phyloP scores from a whole-genome alignment of 2,329 filamentous ascomycete genomes.

The Penicillium expansum region DNA sequence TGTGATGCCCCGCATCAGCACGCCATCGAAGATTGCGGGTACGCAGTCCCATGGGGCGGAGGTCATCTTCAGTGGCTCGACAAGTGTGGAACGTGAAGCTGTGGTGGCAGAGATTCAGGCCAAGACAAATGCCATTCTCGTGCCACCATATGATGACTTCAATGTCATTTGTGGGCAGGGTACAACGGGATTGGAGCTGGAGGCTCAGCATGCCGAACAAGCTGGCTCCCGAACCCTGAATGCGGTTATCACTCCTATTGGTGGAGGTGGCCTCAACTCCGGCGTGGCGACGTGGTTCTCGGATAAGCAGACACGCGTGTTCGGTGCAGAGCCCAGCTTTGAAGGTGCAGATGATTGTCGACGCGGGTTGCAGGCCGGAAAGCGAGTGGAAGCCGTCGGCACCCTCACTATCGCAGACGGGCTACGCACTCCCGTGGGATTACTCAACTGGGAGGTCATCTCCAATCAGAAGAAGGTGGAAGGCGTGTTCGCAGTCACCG shows the following conservation, averaged over 20 bases:
- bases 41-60: slow-evolving; percentile 74
- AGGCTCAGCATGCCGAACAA: slow-evolving; percentile 64
- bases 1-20: slow-evolving; percentile 85
- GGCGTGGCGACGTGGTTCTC: slow-evolving; percentile 73
- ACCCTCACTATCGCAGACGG: slow-evolving; percentile 86
- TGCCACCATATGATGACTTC: slow-evolving; percentile 90
- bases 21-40: slow-evolving; percentile 81
- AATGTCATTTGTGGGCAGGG: slow-evolving; percentile 91
- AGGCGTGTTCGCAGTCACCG: slow-evolving; percentile 70
- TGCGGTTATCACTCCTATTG: slow-evolving; percentile 77
- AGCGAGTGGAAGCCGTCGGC: slow-evolving; percentile 65
- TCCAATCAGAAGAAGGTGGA: slow-evolving; percentile 67
- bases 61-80: slow-evolving; percentile 79
- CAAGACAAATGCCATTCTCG: slow-evolving; percentile 70
- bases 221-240: slow-evolving; percentile 51
- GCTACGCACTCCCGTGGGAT: slow-evolving; percentile 76
- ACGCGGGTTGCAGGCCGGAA: slow-evolving; percentile 63
- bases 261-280: slow-evolving; percentile 83
- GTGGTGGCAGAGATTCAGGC: slow-evolving; percentile 66
- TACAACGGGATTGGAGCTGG: slow-evolving; percentile 80
- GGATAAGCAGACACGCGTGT: slow-evolving; percentile 71
- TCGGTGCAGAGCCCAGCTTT: slow-evolving; percentile 80
- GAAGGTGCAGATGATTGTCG: slow-evolving; percentile 81
- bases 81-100: slow-evolving; percentile 75
- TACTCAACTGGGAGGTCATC: slow-evolving; percentile 73